Percentiles rank a stretch among this genome's conserved stretches.
phyloP scores from a whole-genome alignment of 129 eudicot species.

The Saposhnikovia divaricata region DNA sequence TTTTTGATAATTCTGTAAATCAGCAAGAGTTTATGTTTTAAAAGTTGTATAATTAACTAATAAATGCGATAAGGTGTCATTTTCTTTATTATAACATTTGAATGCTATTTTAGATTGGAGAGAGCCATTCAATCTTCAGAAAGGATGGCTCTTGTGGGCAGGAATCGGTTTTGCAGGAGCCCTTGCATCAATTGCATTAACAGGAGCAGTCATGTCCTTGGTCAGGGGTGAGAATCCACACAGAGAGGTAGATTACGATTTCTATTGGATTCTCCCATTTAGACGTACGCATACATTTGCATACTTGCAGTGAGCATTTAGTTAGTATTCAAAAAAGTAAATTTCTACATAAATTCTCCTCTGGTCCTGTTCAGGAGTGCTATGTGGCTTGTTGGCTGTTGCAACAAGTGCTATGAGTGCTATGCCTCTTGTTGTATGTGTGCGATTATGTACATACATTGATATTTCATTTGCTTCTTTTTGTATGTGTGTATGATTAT shows the following conservation, averaged over 20 bases:
- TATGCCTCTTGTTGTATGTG: not conserved
- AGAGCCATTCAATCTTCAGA: constrained; percentile 76
- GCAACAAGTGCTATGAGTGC: no score
- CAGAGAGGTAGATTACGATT: constrained; percentile 66
- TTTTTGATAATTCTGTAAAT: not conserved
- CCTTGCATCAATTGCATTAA: constrained; percentile 54
- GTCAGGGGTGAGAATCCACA: constrained; percentile 67
- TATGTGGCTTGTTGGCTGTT: no score
- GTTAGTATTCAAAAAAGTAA: not conserved
- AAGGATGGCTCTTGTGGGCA: constrained; percentile 97
- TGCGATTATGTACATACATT: not conserved
- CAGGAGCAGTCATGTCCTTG: constrained; percentile 74
- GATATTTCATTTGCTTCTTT: not conserved
- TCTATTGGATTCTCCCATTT: not conserved
- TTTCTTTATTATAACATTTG: not conserved
- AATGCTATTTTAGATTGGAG: constrained; percentile 50
- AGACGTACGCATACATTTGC: not conserved
- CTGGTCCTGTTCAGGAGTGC: not conserved
- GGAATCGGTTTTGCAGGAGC: constrained; percentile 86
- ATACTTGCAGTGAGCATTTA: not conserved
- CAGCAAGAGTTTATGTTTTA: not conserved
- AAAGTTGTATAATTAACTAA: not conserved
- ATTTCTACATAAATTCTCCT: not conserved
- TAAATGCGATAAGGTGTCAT: not conserved
- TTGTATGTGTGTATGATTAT: not conserved